Evolutionary conservation across 2,329 filamentous ascomycete genomes (phyloP), one percentile per base, ranked within the genome.

Genomic region (Aspergillus floridensis): DNA sequence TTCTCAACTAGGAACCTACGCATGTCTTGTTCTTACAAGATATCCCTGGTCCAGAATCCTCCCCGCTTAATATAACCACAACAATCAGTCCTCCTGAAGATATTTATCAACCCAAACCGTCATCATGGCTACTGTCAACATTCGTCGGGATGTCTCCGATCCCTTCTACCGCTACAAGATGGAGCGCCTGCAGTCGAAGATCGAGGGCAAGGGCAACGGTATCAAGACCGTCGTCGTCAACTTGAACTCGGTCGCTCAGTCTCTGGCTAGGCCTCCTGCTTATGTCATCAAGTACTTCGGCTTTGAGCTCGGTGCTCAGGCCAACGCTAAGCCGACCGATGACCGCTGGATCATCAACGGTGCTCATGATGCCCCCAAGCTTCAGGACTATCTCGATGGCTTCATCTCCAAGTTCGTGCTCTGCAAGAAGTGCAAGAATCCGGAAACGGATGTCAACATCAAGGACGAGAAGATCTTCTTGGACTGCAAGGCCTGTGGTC

Each of bases 131-230:
- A 93, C 91, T 82, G 85, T 99, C 87, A 99, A 99, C 82, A 93
- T 98, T 81, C 93, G 93, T 80, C 92, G 91, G 81, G 93, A 98
- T 90, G 89, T 96, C 83, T 89, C 89, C 84, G 95, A 99, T 82
- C 90, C 90, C 81, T 99, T 97, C 88, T 99, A 99, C 84, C 95
- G 95, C 79, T 99, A 99, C 88, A 99, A 99, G 88, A 99, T 99
- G 95, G 95, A 98, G 83, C 89, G 88, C 72, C 84, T 99, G 76
- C 92, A 96, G 84, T 96, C 95, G 79, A 99, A 99, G 86, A 96
- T 99, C 72, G 95, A 99, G 82, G 95, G 95, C 81, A 99, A 99
- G 82, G 95, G 95, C 69, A 99, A 99, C 82, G 95, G 95, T 76
- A 99, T 99, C 87, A 99, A 99, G 85, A 99, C 85, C 71, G 95